Base-by-base conservation (phyloP, 768 basidiomycete genomes). In the Suillus subalutaceus region DNA sequence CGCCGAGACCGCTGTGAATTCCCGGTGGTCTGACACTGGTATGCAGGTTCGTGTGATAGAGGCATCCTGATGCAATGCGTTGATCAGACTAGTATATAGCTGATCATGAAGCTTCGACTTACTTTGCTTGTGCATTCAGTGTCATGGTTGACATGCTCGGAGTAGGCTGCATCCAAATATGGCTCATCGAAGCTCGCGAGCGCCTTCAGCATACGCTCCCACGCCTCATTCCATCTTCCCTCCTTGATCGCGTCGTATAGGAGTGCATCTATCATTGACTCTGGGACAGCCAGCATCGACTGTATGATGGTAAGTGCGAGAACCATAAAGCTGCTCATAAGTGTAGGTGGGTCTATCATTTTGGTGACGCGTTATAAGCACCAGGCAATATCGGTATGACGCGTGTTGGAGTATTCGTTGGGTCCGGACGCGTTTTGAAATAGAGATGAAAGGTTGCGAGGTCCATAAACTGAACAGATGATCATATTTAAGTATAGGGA, bases 381-480 rank as follows among this genome's bases (percentile, higher is more conserved):
- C 38, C 23, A 23, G 2, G 57, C 15, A 40, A 26, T 16, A 26
- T 40, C 5, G 23, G 38, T 59, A 41, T 59, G 58, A 59, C 40
- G 57, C 23, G 58, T 60, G 6, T 60, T 60, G 58, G 58, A 43
- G 40, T 60, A 60, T 60, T 60, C 23, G 26, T 20, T 26, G 9
- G 58, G 40, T 56, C 30, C 10, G 30, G 58, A 40, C 40, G 58
- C 40, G 58, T 60, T 26, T 18, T 50, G n/a, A 15, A 40, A 18
- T 15, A 26, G n/a, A 38, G 35, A 37, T n/a, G 37, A 57, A 15
- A 38, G 56, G 56, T 56, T 20, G 13, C 26, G 8, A 32, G 56
- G 12, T 37, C 56, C n/a, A 23, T n/a, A 15, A 32, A 3, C 35
- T 9, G 1, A 18, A 5, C 57, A 26, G 26, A 26, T 26, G 3